Percentiles rank a stretch among this genome's conserved stretches.
Evolutionary conservation across 371 early-diverging fungal genomes (phyloP).

Genomic region (Lichtheimia hyalospora): DNA sequence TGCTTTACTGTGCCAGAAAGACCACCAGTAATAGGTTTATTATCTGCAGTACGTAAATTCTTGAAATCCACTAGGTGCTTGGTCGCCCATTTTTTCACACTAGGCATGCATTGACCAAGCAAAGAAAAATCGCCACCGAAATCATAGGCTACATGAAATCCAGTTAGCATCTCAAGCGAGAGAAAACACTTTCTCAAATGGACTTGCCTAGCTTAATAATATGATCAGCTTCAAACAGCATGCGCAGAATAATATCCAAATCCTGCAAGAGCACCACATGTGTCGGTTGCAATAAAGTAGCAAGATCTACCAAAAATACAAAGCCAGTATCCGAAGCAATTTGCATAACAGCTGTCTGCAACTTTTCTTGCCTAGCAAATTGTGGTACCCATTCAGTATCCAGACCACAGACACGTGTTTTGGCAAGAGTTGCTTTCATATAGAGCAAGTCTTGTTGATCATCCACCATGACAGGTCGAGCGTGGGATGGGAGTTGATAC

Average conservation of each 20-base stretch:
- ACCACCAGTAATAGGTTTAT: conserved; percentile 24
- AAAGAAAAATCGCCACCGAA: conserved; percentile 42
- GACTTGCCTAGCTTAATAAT: conserved; percentile 36
- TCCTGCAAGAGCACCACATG: conserved; percentile 15
- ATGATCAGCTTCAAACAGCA: conserved; percentile 25
- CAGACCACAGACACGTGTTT: conserved; percentile 29
- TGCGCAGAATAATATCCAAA: conserved; percentile 22
- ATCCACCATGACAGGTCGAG: conserved; percentile 30
- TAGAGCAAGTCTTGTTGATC: conserved; percentile 18
- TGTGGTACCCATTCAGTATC: conserved; percentile 53
- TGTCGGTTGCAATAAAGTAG: conserved; percentile 23
- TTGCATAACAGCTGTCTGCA: conserved; percentile 44
- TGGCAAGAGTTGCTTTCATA: conserved; percentile 23
- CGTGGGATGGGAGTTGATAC: conserved; percentile 27
- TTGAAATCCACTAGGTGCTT: conserved; percentile 33
- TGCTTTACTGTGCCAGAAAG: conserved; percentile 31
- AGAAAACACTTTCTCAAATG: too few species aligned
- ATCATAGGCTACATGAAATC: conserved; percentile 30
- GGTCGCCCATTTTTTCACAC: conserved; percentile 23
- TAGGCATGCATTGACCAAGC: conserved; percentile 32
- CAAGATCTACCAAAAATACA: conserved; percentile 43
- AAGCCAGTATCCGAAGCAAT: conserved; percentile 34
- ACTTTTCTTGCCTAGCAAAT: conserved; percentile 24
- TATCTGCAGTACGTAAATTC: conserved; percentile 3
- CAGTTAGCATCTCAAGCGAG: too few species aligned